These are phyloP conservation scores for Vicia faba DNA, from an alignment of 306 rosid genomes.

Conservation along the genomic window DNA sequence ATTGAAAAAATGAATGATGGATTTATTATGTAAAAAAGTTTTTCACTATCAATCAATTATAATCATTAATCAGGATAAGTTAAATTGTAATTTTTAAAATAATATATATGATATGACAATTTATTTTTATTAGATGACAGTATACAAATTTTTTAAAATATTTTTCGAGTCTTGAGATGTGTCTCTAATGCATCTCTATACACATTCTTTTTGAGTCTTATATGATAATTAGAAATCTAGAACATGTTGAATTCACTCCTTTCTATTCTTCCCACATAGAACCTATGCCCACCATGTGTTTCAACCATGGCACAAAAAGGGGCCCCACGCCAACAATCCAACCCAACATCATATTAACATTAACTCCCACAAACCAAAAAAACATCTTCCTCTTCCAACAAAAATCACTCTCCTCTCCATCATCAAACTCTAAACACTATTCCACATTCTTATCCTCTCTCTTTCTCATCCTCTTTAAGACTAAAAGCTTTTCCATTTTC, in stretches of 20 bases:
- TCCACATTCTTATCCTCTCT: neutral
- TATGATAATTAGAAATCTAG: neutral
- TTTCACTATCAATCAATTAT: too few species aligned
- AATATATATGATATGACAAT: too few species aligned
- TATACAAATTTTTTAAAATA: too few species aligned
- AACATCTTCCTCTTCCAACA: constrained; percentile 12
- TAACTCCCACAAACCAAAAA: neutral
- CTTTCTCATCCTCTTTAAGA: constrained; percentile 15
- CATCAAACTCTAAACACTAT: neutral
- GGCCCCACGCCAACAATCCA: constrained; percentile 41
- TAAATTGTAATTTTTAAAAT: too few species aligned
- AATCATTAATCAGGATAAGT: too few species aligned
- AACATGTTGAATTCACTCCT: constrained; percentile 3
- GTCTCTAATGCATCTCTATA: too few species aligned
- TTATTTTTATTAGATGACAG: too few species aligned
- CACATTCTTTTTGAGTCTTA: too few species aligned
- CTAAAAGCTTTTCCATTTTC: constrained; percentile 23
- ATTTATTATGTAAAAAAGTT: too few species aligned
- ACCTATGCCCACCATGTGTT: constrained; percentile 63
- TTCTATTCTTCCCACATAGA: constrained; percentile 28
- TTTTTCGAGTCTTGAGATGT: too few species aligned
- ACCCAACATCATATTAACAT: constrained; percentile 22
- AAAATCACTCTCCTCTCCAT: constrained; percentile 10
- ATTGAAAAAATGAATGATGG: too few species aligned
- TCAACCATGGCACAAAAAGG: constrained; percentile 33